Evolutionary conservation across 179 eudicot genomes (phyloP).

Genomic region (Heliamphora pulchella): DNA sequence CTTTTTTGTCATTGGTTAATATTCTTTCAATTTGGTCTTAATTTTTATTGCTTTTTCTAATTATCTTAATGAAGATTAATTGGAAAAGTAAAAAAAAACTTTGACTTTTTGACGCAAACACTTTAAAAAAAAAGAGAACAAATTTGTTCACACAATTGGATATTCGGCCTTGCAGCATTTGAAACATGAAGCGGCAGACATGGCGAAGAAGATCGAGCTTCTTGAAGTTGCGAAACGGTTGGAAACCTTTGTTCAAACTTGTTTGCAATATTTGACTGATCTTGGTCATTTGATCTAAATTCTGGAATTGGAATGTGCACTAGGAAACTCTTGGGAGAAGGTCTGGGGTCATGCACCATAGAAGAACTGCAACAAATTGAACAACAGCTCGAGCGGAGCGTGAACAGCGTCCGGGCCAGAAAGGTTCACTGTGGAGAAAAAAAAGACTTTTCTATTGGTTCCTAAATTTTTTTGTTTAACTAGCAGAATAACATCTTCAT

Average conservation of each 20-base stretch:
- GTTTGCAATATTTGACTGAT: background rate
- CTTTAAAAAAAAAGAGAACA: background rate
- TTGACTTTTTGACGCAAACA: no score
- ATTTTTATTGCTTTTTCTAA: no score
- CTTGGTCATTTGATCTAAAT: background rate
- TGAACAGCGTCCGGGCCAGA: slow-evolving; percentile 49
- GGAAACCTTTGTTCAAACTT: no score
- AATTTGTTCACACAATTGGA: background rate
- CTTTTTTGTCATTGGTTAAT: no score
- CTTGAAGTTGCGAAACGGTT: slow-evolving; percentile 74
- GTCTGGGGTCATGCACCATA: slow-evolving; percentile 50
- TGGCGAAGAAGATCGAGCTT: slow-evolving; percentile 66
- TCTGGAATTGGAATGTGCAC: background rate
- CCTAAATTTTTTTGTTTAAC: background rate
- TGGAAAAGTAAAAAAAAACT: no score
- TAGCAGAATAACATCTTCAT: background rate
- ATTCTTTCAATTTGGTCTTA: no score
- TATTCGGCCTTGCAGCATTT: slow-evolving; percentile 39
- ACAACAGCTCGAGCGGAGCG: slow-evolving; percentile 62
- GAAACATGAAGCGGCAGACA: slow-evolving; percentile 56
- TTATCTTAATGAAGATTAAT: no score
- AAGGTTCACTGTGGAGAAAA: slow-evolving; percentile 37
- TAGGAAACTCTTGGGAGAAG: slow-evolving; percentile 79
- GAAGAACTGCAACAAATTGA: slow-evolving; percentile 73
- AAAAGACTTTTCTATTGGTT: background rate